Evolutionary conservation across 2,329 filamentous ascomycete species (phyloP).

Genomic region (Arthrobotrys entomopaga): DNA sequence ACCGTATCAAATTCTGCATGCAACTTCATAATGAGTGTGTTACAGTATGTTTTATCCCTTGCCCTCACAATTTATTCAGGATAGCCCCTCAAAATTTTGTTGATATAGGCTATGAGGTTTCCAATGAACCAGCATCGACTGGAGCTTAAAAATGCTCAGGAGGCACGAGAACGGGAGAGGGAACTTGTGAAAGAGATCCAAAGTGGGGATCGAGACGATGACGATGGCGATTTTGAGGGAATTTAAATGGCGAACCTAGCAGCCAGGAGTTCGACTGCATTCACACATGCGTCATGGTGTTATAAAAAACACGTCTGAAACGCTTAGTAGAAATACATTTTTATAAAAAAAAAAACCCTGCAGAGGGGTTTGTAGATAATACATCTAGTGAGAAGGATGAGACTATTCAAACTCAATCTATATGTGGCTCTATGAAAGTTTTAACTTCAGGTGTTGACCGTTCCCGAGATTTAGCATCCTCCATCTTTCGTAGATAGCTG

Average conservation of each 20-base stretch:
- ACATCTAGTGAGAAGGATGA: background rate
- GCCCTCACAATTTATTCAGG: background rate
- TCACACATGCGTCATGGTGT: too few species aligned
- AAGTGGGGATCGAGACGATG: conserved; percentile 95
- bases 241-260: conserved; percentile 70
- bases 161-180: conserved; percentile 93
- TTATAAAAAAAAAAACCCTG: too few species aligned
- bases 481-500: conserved; percentile 43
- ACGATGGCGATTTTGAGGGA: conserved; percentile 96
- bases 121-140: conserved; percentile 99
- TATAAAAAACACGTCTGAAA: too few species aligned
- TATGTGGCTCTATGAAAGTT: conserved; percentile 4
- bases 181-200: conserved; percentile 99
- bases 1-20: conserved; percentile 91
- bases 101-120: conserved; percentile 87
- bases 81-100: background rate
- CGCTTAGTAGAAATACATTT: too few species aligned
- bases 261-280: too few species aligned
- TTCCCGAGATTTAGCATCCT: conserved; percentile 31
- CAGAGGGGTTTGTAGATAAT: too few species aligned
- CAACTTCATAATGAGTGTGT: conserved; percentile 96
- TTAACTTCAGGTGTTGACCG: conserved; percentile 28
- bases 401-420: too few species aligned
- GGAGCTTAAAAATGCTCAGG: conserved; percentile 97
- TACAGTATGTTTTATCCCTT: conserved; percentile 72